A percentile compares a stretch with the other conserved stretches of the same genome.
These are phyloP conservation scores for Cornus kousa DNA, from an alignment of 148 eudicot genomes.

Conservation along the genomic window DNA sequence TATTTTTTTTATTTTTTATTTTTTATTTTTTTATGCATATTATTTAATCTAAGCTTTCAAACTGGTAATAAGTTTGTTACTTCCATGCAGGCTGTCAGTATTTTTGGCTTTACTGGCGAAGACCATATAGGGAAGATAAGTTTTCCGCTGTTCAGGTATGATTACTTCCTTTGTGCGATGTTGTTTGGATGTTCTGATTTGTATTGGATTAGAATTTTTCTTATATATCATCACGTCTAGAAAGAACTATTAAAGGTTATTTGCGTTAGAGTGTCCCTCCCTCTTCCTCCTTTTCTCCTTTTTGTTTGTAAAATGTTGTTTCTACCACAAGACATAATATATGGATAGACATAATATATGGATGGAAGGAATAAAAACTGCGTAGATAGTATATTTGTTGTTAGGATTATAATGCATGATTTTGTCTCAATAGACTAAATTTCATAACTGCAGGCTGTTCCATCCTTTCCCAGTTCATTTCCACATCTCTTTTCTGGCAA, in stretches of 20 bases:
- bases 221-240: no score
- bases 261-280: no score
- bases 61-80: slow-evolving; percentile 6
- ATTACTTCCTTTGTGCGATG: not conserved
- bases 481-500: slow-evolving; percentile 80
- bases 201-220: not conserved
- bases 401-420: not conserved
- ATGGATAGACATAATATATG: not conserved
- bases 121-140: slow-evolving; percentile 90
- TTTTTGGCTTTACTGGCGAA: slow-evolving; percentile 86
- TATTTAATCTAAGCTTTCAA: not conserved
- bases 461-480: slow-evolving; percentile 92
- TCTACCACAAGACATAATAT: not conserved
- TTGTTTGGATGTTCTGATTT: not conserved
- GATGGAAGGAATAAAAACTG: not conserved
- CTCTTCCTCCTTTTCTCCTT: not conserved
- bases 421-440: not conserved
- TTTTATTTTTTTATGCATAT: not conserved
- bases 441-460: slow-evolving; percentile 75
- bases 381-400: not conserved
- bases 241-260: not conserved
- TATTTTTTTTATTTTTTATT: not conserved
- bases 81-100: slow-evolving; percentile 73
- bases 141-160: slow-evolving; percentile 85
- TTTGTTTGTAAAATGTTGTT: no score